A percentile compares a stretch with the other conserved stretches of the same genome.
phyloP scores from a whole-genome alignment of 2,329 filamentous ascomycete species.

The Phyllosticta paracitricarpa region DNA sequence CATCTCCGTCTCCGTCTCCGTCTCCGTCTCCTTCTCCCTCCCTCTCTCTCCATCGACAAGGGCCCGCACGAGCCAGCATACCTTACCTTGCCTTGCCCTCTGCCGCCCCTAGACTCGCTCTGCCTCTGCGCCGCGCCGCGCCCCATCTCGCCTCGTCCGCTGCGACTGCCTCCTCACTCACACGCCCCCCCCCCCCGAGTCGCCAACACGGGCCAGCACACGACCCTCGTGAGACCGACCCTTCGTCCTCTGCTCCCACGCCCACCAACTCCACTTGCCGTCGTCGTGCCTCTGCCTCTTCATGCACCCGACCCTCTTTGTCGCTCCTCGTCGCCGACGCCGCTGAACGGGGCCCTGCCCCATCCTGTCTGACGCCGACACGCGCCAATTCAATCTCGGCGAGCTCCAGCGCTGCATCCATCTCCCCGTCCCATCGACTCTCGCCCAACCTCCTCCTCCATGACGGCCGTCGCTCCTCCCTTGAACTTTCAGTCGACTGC shows the following conservation, averaged over 20 bases:
- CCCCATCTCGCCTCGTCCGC: background rate
- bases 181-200: background rate
- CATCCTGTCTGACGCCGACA: background rate
- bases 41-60: background rate
- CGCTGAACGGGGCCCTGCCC: background rate
- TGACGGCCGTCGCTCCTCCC: constrained; percentile 59
- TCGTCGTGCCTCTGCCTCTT: background rate
- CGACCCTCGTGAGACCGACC: constrained; percentile 7
- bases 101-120: background rate
- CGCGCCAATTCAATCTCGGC: constrained; percentile 3
- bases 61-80: constrained; percentile 1
- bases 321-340: background rate
- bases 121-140: background rate
- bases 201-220: constrained; percentile 8
- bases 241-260: background rate
- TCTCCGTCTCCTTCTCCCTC: background rate
- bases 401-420: constrained; percentile 1
- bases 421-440: constrained; percentile 2
- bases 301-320: background rate
- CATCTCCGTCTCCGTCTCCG: background rate
- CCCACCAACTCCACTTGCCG: background rate
- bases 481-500: constrained; percentile 52
- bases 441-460: constrained; percentile 21
- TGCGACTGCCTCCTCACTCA: background rate
- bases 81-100: background rate